A percentile compares a stretch with the other conserved stretches of the same genome.
Conservation (phyloP, 108 stramenopile species). For the Phaeodactylum tricornutum region DNA sequence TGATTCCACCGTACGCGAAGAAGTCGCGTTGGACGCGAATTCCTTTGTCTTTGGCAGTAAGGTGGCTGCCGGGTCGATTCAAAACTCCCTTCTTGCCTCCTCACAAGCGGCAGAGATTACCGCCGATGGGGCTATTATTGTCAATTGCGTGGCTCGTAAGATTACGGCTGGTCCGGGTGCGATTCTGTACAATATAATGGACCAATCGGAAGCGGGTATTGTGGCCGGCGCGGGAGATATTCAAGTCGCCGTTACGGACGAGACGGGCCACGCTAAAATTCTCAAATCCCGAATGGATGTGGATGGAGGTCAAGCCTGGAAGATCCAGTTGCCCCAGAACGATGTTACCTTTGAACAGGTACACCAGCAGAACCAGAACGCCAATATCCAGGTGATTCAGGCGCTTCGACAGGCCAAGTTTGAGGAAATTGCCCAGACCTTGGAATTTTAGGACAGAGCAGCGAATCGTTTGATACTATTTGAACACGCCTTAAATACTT, state of each 20-base stretch:
- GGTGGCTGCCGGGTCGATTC: constrained; percentile 58
- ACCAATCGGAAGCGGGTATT: constrained; percentile 67
- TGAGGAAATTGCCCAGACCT: constrained; percentile 33
- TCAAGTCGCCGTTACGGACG: constrained; percentile 79
- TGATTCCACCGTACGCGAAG: constrained; percentile 38
- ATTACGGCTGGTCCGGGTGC: constrained; percentile 83
- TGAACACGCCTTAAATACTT: too few relatives aligned
- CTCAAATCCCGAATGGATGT: constrained; percentile 61
- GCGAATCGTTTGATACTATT: too few relatives aligned
- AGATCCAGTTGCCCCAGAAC: constrained; percentile 57
- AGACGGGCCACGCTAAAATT: constrained; percentile 50
- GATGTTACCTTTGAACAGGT: constrained; percentile 79
- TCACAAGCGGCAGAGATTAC: constrained; percentile 65
- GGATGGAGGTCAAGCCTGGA: constrained; percentile 88
- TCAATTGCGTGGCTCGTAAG: constrained; percentile 92
- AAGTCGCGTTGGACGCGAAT: constrained; percentile 32
- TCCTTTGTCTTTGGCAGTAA: constrained; percentile 63
- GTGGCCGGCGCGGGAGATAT: constrained; percentile 84
- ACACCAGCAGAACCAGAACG: constrained; percentile 66
- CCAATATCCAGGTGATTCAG: constrained; percentile 69
- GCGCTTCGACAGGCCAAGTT: constrained; percentile 47
- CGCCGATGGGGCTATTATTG: constrained; percentile 90
- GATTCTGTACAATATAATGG: constrained; percentile 93
- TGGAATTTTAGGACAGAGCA: constrained; percentile 16
- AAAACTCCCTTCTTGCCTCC: constrained; percentile 63